Percentiles rank a stretch among this genome's conserved stretches.
phyloP scores from a whole-genome alignment of 148 eudicot species.

The Persicaria maculosa region DNA sequence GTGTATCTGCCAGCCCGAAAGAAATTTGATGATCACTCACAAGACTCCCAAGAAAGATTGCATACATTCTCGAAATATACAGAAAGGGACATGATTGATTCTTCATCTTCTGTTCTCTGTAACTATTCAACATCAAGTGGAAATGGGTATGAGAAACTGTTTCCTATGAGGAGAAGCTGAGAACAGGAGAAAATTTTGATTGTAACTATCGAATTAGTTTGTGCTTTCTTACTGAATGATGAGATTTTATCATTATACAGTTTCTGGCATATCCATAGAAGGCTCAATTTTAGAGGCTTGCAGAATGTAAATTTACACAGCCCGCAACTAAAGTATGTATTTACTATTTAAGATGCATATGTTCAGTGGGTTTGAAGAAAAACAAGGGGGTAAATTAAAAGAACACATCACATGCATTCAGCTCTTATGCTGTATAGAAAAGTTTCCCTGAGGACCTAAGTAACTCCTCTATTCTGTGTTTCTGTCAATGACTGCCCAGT shows the following conservation, averaged over 20 bases:
- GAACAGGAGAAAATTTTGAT: neutral
- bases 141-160: slow-evolving; percentile 61
- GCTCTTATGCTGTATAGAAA: neutral
- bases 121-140: slow-evolving; percentile 27
- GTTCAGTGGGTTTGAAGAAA: no score
- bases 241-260: neutral
- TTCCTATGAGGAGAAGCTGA: slow-evolving; percentile 45
- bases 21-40: slow-evolving; percentile 17
- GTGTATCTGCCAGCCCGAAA: slow-evolving; percentile 20
- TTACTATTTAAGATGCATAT: no score
- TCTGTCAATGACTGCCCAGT: slow-evolving; percentile 21
- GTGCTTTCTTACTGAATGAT: neutral
- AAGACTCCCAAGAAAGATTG: slow-evolving; percentile 20
- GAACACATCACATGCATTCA: neutral
- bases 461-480: neutral
- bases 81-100: slow-evolving; percentile 22
- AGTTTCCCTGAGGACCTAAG: neutral
- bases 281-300: neutral
- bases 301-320: neutral
- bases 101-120: slow-evolving; percentile 22
- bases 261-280: neutral
- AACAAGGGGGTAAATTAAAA: neutral
- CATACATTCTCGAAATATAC: slow-evolving; percentile 26
- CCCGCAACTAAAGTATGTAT: neutral
- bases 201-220: neutral